Evolutionary conservation across 176 grass and related monocot genomes (phyloP).

Genomic region (Musa troglodytarum): DNA sequence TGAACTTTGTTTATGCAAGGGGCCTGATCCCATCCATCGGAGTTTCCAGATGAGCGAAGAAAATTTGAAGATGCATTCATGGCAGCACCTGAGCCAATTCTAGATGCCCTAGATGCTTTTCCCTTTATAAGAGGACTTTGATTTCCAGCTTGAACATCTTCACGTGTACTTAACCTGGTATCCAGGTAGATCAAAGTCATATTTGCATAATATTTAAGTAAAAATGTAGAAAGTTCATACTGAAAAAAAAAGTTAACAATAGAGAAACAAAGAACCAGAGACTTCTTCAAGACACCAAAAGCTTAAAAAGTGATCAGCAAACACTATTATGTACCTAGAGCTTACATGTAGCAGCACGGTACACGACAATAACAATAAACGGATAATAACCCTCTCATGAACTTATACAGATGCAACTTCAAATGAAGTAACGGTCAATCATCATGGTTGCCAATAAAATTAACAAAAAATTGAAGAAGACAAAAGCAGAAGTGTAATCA

Average conservation of each 20-base stretch:
- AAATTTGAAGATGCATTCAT: slow-evolving; percentile 53
- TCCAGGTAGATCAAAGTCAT: background rate
- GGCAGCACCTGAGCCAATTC: slow-evolving; percentile 39
- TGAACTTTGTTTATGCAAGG: slow-evolving; percentile 51
- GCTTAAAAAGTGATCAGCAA: background rate
- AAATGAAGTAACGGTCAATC: too few relatives aligned
- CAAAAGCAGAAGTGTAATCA: too few relatives aligned
- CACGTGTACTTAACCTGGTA: slow-evolving; percentile 39
- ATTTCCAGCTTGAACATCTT: slow-evolving; percentile 49
- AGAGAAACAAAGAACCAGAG: too few relatives aligned
- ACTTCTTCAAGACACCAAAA: too few relatives aligned
- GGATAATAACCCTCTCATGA: background rate
- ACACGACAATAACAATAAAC: background rate
- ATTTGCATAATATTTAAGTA: slow-evolving; percentile 20
- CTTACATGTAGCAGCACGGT: background rate
- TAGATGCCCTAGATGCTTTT: slow-evolving; percentile 72
- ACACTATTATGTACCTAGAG: background rate
- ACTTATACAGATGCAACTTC: background rate
- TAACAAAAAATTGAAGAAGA: too few relatives aligned
- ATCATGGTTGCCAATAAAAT: too few relatives aligned
- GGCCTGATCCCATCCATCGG: slow-evolving; percentile 54
- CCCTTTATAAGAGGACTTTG: slow-evolving; percentile 49
- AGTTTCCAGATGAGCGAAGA: slow-evolving; percentile 42
- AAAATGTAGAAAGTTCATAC: slow-evolving; percentile 7
- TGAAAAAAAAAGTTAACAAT: slow-evolving; percentile 9